Evolutionary conservation across 2,329 filamentous ascomycete species (phyloP).

Genomic region (Ceratocystis lukuohia): DNA sequence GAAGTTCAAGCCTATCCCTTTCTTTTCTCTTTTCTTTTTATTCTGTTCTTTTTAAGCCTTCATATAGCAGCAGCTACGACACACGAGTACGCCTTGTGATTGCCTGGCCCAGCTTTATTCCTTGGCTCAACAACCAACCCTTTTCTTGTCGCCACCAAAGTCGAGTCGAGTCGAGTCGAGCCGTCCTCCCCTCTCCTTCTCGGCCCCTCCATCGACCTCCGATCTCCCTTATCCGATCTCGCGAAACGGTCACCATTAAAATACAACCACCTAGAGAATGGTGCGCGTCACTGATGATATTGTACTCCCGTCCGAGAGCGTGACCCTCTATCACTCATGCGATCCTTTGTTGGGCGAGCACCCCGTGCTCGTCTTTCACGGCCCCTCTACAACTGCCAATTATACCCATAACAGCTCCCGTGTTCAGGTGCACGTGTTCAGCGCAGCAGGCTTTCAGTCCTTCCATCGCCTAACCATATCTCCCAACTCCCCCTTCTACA

Average conservation of each 20-base stretch:
- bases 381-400: constrained; percentile 78
- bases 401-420: constrained; percentile 78
- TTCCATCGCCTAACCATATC: constrained; percentile 87
- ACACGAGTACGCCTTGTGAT: neutral
- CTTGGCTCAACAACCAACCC: neutral
- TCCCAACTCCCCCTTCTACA: constrained; percentile 81
- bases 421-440: constrained; percentile 87
- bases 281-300: constrained; percentile 68
- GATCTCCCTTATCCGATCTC: neutral
- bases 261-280: constrained; percentile 43
- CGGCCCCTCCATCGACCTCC: neutral
- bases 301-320: constrained; percentile 64
- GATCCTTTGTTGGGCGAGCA: constrained; percentile 72
- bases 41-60: neutral
- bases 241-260: neutral
- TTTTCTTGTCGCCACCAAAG: neutral
- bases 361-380: constrained; percentile 81
- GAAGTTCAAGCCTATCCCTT: neutral
- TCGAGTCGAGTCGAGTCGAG: neutral
- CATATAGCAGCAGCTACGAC: neutral
- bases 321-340: constrained; percentile 78
- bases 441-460: constrained; percentile 74
- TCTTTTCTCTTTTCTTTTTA: neutral
- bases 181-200: neutral
- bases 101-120: neutral